Evolutionary conservation across 2,329 filamentous ascomycete genomes (phyloP).

Genomic region (Pestalotiopsis fici): DNA sequence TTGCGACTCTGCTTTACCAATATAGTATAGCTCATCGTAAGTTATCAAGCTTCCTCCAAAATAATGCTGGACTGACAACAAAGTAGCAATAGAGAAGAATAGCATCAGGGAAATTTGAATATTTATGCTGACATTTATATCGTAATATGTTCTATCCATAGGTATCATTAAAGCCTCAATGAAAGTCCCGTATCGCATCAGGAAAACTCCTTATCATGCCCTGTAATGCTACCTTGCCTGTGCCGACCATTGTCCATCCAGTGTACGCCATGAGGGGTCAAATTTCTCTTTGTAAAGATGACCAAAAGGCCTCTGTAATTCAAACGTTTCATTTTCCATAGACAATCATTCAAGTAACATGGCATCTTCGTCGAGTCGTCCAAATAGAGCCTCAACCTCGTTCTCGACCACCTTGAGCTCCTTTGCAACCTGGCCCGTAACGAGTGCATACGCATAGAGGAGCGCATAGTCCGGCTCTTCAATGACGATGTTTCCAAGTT

Average conservation of each 20-base stretch:
- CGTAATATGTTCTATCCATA: background rate
- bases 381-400: constrained; percentile 65
- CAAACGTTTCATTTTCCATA: background rate
- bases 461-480: constrained; percentile 86
- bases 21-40: too few species aligned
- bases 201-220: background rate
- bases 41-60: too few species aligned
- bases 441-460: constrained; percentile 84
- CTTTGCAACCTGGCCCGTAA: constrained; percentile 67
- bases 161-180: background rate
- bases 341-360: constrained; percentile 51
- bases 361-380: constrained; percentile 61
- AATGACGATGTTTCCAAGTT: constrained; percentile 39
- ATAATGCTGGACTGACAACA: too few species aligned
- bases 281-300: background rate
- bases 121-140: background rate
- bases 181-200: background rate
- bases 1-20: too few species aligned
- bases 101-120: background rate
- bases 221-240: background rate
- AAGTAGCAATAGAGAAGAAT: background rate
- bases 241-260: background rate
- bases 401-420: constrained; percentile 61
- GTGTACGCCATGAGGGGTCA: background rate
- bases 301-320: background rate